Evolutionary conservation across 495 filamentous ascomycete species (phyloP).

Genomic region (Penicillium canariense): DNA sequence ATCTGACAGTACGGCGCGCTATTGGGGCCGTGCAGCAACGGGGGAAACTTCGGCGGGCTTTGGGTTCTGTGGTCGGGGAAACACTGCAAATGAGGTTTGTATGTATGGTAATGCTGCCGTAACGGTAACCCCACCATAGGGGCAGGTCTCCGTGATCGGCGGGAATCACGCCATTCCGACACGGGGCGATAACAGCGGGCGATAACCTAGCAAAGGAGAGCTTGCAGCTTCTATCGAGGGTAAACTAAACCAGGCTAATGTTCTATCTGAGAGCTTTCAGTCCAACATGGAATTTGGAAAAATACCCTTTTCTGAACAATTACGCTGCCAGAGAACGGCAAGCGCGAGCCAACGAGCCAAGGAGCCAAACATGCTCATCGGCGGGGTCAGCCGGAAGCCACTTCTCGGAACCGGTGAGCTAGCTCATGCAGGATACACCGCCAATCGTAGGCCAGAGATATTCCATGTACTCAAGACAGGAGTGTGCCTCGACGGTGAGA

Average conservation of each 20-base stretch:
- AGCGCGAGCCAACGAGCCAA: no score
- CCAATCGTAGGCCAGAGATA: neutral
- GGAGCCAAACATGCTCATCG: neutral
- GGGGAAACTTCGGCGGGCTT: neutral
- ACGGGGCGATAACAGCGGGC: constrained; percentile 19
- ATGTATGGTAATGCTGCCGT: constrained; percentile 3
- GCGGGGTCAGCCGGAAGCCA: neutral
- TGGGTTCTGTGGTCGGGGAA: constrained; percentile 13
- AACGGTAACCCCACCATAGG: constrained; percentile 1
- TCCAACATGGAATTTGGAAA: neutral
- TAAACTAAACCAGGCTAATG: no score
- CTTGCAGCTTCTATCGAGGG: no score
- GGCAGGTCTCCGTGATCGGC: constrained; percentile 20
- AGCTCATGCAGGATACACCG: neutral
- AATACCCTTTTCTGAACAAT: neutral
- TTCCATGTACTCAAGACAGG: neutral
- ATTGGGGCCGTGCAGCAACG: neutral
- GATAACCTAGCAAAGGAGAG: no score
- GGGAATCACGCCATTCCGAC: constrained; percentile 24
- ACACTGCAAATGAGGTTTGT: neutral
- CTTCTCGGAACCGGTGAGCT: neutral
- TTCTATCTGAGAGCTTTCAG: neutral
- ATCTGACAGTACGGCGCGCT: neutral
- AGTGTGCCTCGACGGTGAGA: neutral
- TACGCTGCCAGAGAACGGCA: neutral